Evolutionary conservation across 495 filamentous ascomycete genomes (phyloP), one percentile per base, ranked within the genome.

Genomic region (Margaritispora aquatica): DNA sequence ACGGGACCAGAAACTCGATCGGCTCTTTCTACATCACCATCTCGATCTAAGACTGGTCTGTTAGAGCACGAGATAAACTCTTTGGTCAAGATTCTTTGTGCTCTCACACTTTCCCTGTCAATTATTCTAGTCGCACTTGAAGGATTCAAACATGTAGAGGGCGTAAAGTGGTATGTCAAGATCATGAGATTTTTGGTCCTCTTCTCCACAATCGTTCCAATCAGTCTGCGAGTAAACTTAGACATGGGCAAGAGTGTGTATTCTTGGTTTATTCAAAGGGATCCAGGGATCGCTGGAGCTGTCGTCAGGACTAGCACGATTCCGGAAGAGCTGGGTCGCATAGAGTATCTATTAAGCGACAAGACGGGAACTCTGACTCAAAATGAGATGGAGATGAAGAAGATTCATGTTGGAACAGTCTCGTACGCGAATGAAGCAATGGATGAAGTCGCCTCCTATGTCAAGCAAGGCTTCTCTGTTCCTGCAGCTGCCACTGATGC

Each of bases 381-480:
- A 67, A 99, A 99, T 69, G 90, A 97, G 64, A 97, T 97, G 93
- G 94, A 96, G 71, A 82, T 99, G 79, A 96, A 92, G 67, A 99
- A 97, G 72, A 92, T 97, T 26, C 95, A 97, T 66, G 90, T 99
- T 59, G 95, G 95, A 1, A 97, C 94, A 21, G 95, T 97, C 2
- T 96, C 92, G 0, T 99, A 97, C 67, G 95, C 92, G 22, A 94
- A 93, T 63, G 95, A 99, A 70, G 92, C 94, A 2, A 97, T 97
- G 95, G 94, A 97, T 59, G 95, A 97, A 69, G 95, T 99, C 10
- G 73, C 83, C 34, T 84, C 88, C 0, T 96, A 94, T 66, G 80
- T 97, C 48, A 83, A 78, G 60, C 92, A 96, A 68, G 88, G 83
- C 26, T 95, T 97, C 68, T 78, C 84, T 5, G 70, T 77, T 31